Percentiles rank a stretch among this genome's conserved stretches.
These are phyloP conservation scores for Pichia rugopelliculosa DNA, from an alignment of 805 yeast species.

Conservation along the genomic window DNA sequence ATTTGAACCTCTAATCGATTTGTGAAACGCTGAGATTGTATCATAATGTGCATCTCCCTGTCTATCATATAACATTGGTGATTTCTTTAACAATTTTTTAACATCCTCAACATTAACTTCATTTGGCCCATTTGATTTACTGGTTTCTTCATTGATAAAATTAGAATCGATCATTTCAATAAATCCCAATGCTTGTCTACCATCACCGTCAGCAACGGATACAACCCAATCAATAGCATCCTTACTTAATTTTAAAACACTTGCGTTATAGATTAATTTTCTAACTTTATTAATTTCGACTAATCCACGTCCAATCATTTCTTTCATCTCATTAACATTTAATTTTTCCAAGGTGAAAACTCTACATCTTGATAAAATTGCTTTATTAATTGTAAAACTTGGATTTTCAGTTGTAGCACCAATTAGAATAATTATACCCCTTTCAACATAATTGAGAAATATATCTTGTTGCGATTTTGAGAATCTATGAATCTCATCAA, in stretches of 20 bases:
- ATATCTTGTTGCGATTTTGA: constrained; percentile 83
- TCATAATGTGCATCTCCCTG: constrained; percentile 93
- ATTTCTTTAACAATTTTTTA: constrained; percentile 37
- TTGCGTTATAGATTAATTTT: constrained; percentile 41
- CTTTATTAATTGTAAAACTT: constrained; percentile 70
- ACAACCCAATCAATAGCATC: constrained; percentile 63
- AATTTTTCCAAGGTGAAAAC: constrained; percentile 62
- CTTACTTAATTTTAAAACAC: constrained; percentile 44
- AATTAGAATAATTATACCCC: constrained; percentile 70
- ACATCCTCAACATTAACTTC: constrained; percentile 34
- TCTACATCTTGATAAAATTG: constrained; percentile 77
- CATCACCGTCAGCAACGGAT: constrained; percentile 78
- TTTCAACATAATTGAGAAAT: constrained; percentile 75
- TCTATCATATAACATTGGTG: constrained; percentile 66
- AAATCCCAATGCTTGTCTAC: constrained; percentile 73
- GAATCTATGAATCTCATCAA: constrained; percentile 91
- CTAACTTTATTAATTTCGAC: constrained; percentile 53
- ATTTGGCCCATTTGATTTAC: constrained; percentile 14
- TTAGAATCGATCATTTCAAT: constrained; percentile 66
- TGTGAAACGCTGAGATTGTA: constrained; percentile 92
- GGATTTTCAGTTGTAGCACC: constrained; percentile 99
- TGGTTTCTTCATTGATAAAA: constrained; percentile 19
- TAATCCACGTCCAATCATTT: constrained; percentile 52
- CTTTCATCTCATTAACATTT: constrained; percentile 38
- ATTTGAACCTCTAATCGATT: constrained; percentile 81